Evolutionary conservation across 2,329 filamentous ascomycete species (phyloP), one percentile per base, ranked within the genome.

Genomic region (Dothideomycetes sp.): DNA sequence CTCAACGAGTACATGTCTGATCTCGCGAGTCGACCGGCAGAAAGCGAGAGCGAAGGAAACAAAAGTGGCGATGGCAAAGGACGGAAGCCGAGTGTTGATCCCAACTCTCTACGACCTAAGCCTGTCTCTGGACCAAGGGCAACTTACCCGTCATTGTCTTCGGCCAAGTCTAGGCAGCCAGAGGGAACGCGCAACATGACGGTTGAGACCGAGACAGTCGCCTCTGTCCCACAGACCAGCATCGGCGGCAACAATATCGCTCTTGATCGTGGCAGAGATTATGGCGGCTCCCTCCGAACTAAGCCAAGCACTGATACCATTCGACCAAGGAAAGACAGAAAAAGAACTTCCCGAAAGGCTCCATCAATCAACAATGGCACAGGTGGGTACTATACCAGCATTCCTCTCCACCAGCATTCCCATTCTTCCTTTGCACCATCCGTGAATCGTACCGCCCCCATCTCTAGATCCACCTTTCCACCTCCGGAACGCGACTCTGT

Each of bases 301-400:
- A 94, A 94, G 59, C 79, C 82, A 5, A 96, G 89, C 61, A 84
- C 79, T n/a, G 91, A 98, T 59, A 98, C 91, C 0, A 95, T 98
- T 50, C 78, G 86, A 34, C 88, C 91, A 2, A 91, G 81, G 65
- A 95, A 91, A 65, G 86, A 95, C 39, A 89, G 89, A 67, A 94
- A 84, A 67, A 87, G 79, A 61, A 64, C 72, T 27, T 64, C 72
- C 35, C 79, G 87, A 45, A 94, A 94, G 62, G 74, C 85, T 43
- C 72, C 84, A 37, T 69, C 67, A 38, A 77, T 87, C 49, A 75
- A 73, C 54, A 68, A 81, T 52, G 80, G 80, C 58, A 83, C 79
- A 62, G 80, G 82, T 85, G 22, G 22, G 22, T 27, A 27, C 22
- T 73, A 74, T 79, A 70, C 40, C 38, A 44, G 51, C 56, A 53